A percentile compares a stretch with the other conserved stretches of the same genome.
These are phyloP conservation scores for Houttuynia cordata DNA, from an alignment of 164 flowering plant species.

Conservation along the genomic window DNA sequence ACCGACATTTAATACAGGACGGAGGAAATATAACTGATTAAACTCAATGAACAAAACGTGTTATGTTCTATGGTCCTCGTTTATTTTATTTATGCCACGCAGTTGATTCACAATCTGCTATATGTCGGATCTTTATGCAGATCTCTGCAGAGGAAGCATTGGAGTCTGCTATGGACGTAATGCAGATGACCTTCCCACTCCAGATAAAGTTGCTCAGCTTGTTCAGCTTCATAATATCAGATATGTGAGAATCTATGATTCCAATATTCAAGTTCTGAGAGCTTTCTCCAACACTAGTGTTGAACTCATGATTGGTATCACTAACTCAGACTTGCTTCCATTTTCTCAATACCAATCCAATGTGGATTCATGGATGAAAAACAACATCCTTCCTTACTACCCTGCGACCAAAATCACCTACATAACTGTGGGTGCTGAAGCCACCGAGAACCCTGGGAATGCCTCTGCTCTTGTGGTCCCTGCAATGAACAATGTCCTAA, in stretches of 20 bases:
- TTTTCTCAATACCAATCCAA: slow-evolving; percentile 80
- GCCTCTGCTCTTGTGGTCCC: slow-evolving; percentile 66
- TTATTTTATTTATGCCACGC: not conserved
- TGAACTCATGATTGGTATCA: slow-evolving; percentile 72
- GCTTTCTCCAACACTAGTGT: slow-evolving; percentile 86
- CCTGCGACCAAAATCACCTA: slow-evolving; percentile 78
- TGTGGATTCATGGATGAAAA: slow-evolving; percentile 81
- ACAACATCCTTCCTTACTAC: slow-evolving; percentile 77
- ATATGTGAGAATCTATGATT: slow-evolving; percentile 70
- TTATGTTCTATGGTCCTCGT: not conserved
- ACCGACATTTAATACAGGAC: too few relatives aligned
- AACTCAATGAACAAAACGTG: too few relatives aligned
- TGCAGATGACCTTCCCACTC: slow-evolving; percentile 94
- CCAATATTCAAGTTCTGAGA: slow-evolving; percentile 77
- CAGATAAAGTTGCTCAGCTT: slow-evolving; percentile 70
- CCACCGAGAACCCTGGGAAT: slow-evolving; percentile 54
- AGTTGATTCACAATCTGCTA: not conserved
- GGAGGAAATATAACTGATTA: too few relatives aligned
- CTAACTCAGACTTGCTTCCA: slow-evolving; percentile 65
- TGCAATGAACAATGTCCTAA: slow-evolving; percentile 68
- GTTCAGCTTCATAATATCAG: slow-evolving; percentile 61
- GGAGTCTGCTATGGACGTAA: slow-evolving; percentile 95
- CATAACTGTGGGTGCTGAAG: slow-evolving; percentile 94
- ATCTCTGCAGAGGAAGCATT: slow-evolving; percentile 43
- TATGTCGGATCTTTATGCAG: slow-evolving; percentile 19